Evolutionary conservation across 2,329 filamentous ascomycete genomes (phyloP).

Genomic region (Phialophora chinensis): DNA sequence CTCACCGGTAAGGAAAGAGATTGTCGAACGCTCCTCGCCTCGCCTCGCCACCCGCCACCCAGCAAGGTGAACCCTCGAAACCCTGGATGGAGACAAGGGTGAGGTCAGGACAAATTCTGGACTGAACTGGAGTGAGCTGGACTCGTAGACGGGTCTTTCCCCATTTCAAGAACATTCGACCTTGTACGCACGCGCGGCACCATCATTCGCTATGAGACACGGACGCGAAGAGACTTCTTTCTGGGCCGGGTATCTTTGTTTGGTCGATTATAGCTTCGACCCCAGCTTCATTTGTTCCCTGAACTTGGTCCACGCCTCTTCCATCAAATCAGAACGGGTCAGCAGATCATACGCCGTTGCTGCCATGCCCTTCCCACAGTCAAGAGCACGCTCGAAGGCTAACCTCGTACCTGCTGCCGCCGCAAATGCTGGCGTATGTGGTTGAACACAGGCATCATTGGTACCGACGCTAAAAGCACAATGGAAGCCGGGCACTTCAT

Average conservation of each 20-base stretch:
- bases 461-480: slow-evolving; percentile 56
- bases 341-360: slow-evolving; percentile 44
- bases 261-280: slow-evolving; percentile 11
- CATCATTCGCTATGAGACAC: neutral
- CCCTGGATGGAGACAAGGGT: neutral
- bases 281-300: slow-evolving; percentile 8
- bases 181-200: neutral
- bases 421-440: slow-evolving; percentile 53
- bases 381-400: slow-evolving; percentile 52
- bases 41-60: neutral
- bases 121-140: neutral
- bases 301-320: slow-evolving; percentile 17
- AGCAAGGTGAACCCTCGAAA: neutral
- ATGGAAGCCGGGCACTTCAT: slow-evolving; percentile 56
- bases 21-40: neutral
- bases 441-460: slow-evolving; percentile 43
- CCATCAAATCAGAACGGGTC: slow-evolving; percentile 9
- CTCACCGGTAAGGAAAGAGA: neutral
- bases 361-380: slow-evolving; percentile 56
- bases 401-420: slow-evolving; percentile 49
- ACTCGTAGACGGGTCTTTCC: neutral
- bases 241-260: neutral
- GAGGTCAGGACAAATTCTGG: neutral
- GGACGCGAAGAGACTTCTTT: neutral
- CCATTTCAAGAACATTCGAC: neutral